Evolutionary conservation across 1,284 basidiomycete genomes (phyloP).

Genomic region (Tremellales sp.): DNA sequence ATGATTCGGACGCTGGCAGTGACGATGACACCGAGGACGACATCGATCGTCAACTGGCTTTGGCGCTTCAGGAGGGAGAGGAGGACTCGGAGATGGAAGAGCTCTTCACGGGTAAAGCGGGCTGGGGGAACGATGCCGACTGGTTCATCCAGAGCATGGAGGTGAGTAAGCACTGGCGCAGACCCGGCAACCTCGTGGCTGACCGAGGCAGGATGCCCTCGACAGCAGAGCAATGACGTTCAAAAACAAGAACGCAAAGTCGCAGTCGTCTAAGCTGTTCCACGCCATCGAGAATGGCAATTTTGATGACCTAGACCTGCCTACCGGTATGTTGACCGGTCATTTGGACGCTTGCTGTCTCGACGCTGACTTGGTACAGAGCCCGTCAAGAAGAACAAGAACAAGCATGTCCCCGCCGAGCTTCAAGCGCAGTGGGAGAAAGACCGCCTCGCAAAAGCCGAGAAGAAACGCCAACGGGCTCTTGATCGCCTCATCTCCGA

Average conservation of each 20-base stretch:
- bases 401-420: constrained; percentile 59
- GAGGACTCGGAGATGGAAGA: constrained; percentile 24
- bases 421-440: constrained; percentile 71
- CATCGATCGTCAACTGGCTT: constrained; percentile 1
- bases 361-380: constrained; percentile 24
- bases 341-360: background rate
- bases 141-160: constrained; percentile 61
- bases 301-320: constrained; percentile 51
- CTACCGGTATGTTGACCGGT: constrained; percentile 5
- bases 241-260: constrained; percentile 56
- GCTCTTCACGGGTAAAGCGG: constrained; percentile 40
- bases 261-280: constrained; percentile 63
- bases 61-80: constrained; percentile 20
- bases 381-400: constrained; percentile 44
- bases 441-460: constrained; percentile 77
- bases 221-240: constrained; percentile 51
- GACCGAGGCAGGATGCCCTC: constrained; percentile 52
- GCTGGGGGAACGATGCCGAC: constrained; percentile 64
- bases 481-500: constrained; percentile 53
- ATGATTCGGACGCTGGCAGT: constrained; percentile 2
- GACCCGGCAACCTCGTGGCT: background rate
- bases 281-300: constrained; percentile 60
- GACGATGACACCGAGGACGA: constrained; percentile 8
- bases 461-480: constrained; percentile 63
- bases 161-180: constrained; percentile 48